phyloP scores from a whole-genome alignment of 1,139 yeast genomes.

The Geotrichum europaeum region DNA sequence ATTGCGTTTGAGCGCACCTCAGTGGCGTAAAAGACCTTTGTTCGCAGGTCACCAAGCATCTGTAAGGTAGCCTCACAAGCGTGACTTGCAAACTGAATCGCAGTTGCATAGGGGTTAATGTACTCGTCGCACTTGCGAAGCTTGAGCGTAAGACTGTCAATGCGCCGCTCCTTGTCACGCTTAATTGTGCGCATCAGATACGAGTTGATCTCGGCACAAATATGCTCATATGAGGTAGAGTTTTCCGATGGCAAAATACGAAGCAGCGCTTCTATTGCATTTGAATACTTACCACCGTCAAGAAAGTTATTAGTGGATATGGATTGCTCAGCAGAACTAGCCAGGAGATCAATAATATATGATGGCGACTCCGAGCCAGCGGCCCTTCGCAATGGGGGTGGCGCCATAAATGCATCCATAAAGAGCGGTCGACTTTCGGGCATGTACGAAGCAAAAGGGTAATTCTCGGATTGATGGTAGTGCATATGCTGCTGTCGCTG shows the following conservation, averaged over 20 bases:
- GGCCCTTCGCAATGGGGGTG: background rate
- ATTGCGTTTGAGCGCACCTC: constrained; percentile 31
- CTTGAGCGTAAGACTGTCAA: constrained; percentile 20
- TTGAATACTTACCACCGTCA: constrained; percentile 26
- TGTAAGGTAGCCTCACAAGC: constrained; percentile 19
- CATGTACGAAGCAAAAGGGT: background rate
- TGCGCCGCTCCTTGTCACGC: constrained; percentile 20
- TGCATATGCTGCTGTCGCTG: background rate
- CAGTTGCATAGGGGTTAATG: constrained; percentile 24
- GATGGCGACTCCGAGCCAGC: constrained; percentile 7
- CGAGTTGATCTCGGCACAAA: constrained; percentile 22
- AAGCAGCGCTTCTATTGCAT: constrained; percentile 18
- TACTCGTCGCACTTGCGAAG: constrained; percentile 22
- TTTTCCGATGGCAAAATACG: background rate
- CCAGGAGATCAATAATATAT: constrained; percentile 21
- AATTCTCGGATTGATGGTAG: background rate
- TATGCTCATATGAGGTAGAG: constrained; percentile 19
- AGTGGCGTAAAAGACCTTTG: constrained; percentile 33
- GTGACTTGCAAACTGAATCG: constrained; percentile 20
- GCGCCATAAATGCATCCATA: background rate
- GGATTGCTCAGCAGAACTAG: constrained; percentile 22
- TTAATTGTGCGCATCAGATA: constrained; percentile 22
- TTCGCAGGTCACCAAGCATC: constrained; percentile 20
- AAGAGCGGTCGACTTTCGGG: background rate
- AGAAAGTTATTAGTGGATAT: constrained; percentile 24